Conservation (phyloP, 768 basidiomycete species). For the Mycena sanguinolenta region DNA sequence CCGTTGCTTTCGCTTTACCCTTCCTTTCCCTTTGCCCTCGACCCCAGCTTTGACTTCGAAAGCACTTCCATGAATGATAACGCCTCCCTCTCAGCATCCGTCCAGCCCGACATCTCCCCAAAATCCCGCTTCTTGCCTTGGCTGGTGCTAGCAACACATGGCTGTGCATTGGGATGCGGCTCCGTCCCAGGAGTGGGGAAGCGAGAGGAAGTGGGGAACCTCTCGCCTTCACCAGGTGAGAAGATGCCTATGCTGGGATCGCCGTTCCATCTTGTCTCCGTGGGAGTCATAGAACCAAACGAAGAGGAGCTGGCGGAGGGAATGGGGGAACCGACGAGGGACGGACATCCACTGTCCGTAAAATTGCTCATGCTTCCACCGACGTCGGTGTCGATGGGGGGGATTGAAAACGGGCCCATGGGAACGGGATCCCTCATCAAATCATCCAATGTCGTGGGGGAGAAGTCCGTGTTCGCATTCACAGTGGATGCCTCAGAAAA, state of each 20-base stretch:
- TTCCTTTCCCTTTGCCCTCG: conserved; percentile 32
- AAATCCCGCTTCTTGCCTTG: conserved; percentile 33
- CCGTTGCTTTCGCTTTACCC: conserved; percentile 30
- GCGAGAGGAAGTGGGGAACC: no score
- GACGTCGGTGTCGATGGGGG: conserved; percentile 21
- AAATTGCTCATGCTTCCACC: conserved; percentile 20
- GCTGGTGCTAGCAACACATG: neutral
- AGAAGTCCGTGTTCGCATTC: neutral
- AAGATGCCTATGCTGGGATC: conserved; percentile 22
- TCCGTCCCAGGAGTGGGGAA: conserved; percentile 1
- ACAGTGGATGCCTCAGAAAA: conserved; percentile 6
- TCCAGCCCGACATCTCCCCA: conserved; percentile 30
- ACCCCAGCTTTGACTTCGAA: conserved; percentile 26
- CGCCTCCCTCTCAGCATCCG: conserved; percentile 26
- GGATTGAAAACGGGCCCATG: conserved; percentile 36
- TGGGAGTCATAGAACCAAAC: conserved; percentile 29
- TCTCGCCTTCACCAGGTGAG: conserved; percentile 23
- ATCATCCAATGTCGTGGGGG: conserved; percentile 28
- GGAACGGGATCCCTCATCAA: conserved; percentile 49
- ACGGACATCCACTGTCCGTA: conserved; percentile 36
- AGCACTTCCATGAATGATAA: conserved; percentile 28
- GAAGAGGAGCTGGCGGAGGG: conserved; percentile 47
- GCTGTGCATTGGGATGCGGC: neutral
- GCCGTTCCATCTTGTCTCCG: conserved; percentile 25
- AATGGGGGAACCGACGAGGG: conserved; percentile 44